Evolutionary conservation across 257 asterid species (phyloP), one percentile per base, ranked within the genome.

Genomic region (Galeopsis tetrahit): DNA sequence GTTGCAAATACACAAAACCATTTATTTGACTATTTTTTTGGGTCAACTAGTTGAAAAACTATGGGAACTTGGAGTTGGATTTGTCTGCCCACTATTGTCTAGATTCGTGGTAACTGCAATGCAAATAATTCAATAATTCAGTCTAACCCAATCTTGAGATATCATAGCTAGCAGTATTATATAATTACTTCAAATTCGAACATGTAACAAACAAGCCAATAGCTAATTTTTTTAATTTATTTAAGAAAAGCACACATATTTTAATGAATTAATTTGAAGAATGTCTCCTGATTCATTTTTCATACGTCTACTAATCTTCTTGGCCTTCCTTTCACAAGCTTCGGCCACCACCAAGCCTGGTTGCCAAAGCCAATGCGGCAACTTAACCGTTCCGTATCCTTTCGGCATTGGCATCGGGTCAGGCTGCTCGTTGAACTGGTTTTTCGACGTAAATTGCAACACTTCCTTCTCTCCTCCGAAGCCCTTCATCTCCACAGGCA

Each of bases 381-480:
- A 82, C 77, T 0, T 81, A 9, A 79, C 88, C 2, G 83, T 85
- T 36, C 85, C 83, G 1, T 87, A 75, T 33, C 90, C 90, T 0
- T 83, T 85, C 28, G 90, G 89, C 59, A 17, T 80, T 2, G 90
- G 85, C 7, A 1, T 75, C 2, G 77, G 69, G 1, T 31, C 85
- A 2, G 73, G 73, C 6, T 85, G 92, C 31, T 80, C 87, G 2
- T 5, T 80, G 1, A 7, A 14, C 66, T 3, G 76, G 0, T 66
- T 46, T 66, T 87, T 79, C 49, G 83, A 77, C 15, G 73, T 87
- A 53, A 69, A 35, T 67, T 85, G 93, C 85, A 53, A 77, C 52
- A 42, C 72, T 5, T 72, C 83, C 31, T 69, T 48, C 78, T 2
- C 34, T 11, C 79, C 83, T 2, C 85, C 87, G 0, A 44, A 28